These are phyloP conservation scores for Penicillium argentinense DNA, from an alignment of 495 filamentous ascomycete genomes.

Conservation along the genomic window DNA sequence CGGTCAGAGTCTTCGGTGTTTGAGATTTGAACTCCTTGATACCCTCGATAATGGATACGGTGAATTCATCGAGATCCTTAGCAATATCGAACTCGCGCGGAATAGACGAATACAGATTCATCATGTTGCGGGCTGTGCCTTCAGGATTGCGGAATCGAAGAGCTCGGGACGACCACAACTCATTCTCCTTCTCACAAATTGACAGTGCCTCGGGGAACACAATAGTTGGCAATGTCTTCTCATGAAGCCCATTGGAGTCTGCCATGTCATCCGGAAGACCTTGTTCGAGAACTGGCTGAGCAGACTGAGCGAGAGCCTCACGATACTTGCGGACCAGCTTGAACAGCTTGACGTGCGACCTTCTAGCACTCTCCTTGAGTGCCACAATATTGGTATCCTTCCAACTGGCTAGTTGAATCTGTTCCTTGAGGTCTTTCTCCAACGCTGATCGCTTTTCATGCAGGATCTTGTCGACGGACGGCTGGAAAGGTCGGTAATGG, in stretches of 20 bases:
- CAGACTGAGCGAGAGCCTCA: slow-evolving; percentile 67
- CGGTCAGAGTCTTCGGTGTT: slow-evolving; percentile 72
- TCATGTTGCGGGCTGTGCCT: slow-evolving; percentile 65
- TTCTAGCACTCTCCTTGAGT: slow-evolving; percentile 79
- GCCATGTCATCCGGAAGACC: slow-evolving; percentile 58
- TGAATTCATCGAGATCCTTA: slow-evolving; percentile 64
- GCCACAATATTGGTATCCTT: slow-evolving; percentile 93
- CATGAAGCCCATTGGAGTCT: slow-evolving; percentile 18
- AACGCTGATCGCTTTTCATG: slow-evolving; percentile 60
- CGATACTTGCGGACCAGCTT: slow-evolving; percentile 89
- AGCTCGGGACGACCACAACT: slow-evolving; percentile 60
- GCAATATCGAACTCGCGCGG: slow-evolving; percentile 53
- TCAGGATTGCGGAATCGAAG: slow-evolving; percentile 67
- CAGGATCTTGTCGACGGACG: slow-evolving; percentile 60
- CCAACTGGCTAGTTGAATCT: slow-evolving; percentile 88
- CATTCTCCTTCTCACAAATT: slow-evolving; percentile 52
- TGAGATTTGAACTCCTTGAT: slow-evolving; percentile 73
- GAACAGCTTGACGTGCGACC: slow-evolving; percentile 89
- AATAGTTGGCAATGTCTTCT: slow-evolving; percentile 14
- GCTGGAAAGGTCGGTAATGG: slow-evolving; percentile 68
- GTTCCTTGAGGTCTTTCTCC: slow-evolving; percentile 85
- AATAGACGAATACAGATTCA: slow-evolving; percentile 52
- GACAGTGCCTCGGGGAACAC: slow-evolving; percentile 45
- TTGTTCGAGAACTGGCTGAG: slow-evolving; percentile 60
- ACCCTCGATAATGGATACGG: slow-evolving; percentile 61